Evolutionary conservation across 768 basidiomycete species (phyloP).

Genomic region (Podaxis mareebaensis): DNA sequence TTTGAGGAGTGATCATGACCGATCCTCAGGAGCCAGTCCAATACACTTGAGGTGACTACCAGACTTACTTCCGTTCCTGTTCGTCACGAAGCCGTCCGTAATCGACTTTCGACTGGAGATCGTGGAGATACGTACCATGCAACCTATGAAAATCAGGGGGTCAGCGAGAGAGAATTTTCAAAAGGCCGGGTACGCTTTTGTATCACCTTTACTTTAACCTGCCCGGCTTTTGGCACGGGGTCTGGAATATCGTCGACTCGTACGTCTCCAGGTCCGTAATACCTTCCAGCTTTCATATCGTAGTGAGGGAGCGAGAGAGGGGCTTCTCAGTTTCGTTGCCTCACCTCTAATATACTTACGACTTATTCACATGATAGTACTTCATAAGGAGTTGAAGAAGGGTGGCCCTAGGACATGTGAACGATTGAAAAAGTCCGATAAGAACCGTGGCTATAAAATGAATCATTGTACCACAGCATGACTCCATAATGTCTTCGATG

Average conservation of each 20-base stretch:
- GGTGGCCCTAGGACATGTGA: neutral
- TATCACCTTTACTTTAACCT: conserved; percentile 46
- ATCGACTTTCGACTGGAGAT: neutral
- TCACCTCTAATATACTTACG: neutral
- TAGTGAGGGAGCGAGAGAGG: neutral
- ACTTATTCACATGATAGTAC: neutral
- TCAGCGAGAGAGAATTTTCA: too few species aligned
- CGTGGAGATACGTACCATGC: neutral
- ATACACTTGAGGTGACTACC: conserved; percentile 1
- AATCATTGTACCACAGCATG: neutral
- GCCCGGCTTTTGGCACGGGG: conserved; percentile 33
- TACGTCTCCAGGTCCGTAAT: conserved; percentile 44
- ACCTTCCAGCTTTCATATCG: conserved; percentile 48
- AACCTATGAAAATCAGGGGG: neutral
- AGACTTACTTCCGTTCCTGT: conserved; percentile 33
- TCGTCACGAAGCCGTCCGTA: neutral
- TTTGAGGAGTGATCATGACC: conserved; percentile 8
- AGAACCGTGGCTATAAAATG: neutral
- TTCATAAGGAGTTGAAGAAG: neutral
- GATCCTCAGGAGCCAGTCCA: neutral
- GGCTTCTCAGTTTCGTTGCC: neutral
- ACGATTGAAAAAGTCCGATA: neutral
- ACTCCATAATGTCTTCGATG: neutral
- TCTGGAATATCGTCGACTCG: conserved; percentile 45
- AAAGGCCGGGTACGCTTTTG: neutral